Evolutionary conservation across 1,284 basidiomycete genomes (phyloP).

Genomic region (Ustilago lituana): DNA sequence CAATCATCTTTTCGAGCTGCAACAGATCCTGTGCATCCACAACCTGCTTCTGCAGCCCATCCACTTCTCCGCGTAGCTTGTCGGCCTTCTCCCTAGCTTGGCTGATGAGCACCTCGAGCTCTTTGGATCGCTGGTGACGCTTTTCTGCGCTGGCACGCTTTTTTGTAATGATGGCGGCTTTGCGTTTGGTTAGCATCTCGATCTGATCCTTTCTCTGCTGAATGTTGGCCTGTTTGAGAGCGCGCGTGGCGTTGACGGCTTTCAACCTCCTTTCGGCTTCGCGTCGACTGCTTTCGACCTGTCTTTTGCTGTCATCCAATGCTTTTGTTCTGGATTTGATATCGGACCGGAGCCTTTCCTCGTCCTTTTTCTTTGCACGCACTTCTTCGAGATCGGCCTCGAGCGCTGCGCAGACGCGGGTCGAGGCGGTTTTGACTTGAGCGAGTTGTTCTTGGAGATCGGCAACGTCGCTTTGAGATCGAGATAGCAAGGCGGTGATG

Average conservation of each 20-base stretch:
- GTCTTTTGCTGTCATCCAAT: constrained; percentile 85
- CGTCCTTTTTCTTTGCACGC: constrained; percentile 80
- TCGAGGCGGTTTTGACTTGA: constrained; percentile 73
- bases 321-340: constrained; percentile 81
- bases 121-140: constrained; percentile 26
- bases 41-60: constrained; percentile 14
- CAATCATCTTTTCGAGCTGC: constrained; percentile 28
- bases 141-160: constrained; percentile 53
- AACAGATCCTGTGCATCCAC: constrained; percentile 24
- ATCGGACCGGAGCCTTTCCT: constrained; percentile 81
- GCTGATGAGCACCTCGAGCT: constrained; percentile 15
- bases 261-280: constrained; percentile 89
- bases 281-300: constrained; percentile 78
- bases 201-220: constrained; percentile 77
- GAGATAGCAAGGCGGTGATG: constrained; percentile 27
- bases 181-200: constrained; percentile 72
- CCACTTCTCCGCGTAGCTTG: constrained; percentile 17
- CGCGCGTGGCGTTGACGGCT: constrained; percentile 74
- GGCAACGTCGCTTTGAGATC: constrained; percentile 26
- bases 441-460: constrained; percentile 80
- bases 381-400: constrained; percentile 79
- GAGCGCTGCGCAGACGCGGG: constrained; percentile 72
- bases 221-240: constrained; percentile 40
- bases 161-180: constrained; percentile 62
- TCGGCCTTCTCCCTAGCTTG: constrained; percentile 23